Conservation (phyloP, 768 basidiomycete species). For the Rhizopogon vinicolor region DNA sequence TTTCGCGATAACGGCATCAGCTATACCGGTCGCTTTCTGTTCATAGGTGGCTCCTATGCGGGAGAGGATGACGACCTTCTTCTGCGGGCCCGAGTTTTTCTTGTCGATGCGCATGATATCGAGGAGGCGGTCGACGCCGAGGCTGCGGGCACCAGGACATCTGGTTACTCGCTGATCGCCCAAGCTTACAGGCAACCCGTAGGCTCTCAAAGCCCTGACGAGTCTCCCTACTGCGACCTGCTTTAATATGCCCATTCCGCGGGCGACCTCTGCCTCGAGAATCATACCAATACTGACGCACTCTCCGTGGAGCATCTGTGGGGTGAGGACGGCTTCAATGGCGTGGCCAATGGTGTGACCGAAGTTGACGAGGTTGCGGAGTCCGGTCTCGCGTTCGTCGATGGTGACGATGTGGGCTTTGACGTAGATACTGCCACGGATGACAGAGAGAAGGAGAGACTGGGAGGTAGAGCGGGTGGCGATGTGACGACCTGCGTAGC, state of each 20-base stretch:
- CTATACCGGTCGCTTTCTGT: constrained; percentile 82
- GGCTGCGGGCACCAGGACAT: constrained; percentile 62
- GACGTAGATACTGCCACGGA: constrained; percentile 89
- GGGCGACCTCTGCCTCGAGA: constrained; percentile 90
- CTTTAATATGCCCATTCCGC: constrained; percentile 80
- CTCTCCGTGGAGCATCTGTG: constrained; percentile 92
- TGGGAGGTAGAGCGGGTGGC: constrained; percentile 71
- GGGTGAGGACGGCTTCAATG: constrained; percentile 94
- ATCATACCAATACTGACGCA: constrained; percentile 96
- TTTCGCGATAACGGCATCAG: constrained; percentile 76
- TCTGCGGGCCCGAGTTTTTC: constrained; percentile 90
- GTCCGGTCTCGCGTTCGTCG: constrained; percentile 94
- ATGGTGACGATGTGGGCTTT: constrained; percentile 97
- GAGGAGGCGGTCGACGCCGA: constrained; percentile 77
- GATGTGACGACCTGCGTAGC: constrained; percentile 53
- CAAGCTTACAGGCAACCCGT: constrained; percentile 84
- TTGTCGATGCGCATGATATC: constrained; percentile 97
- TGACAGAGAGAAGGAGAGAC: constrained; percentile 83
- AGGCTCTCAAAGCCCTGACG: constrained; percentile 80
- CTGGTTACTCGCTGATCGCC: constrained; percentile 72
- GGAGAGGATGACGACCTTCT: constrained; percentile 91
- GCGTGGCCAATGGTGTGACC: constrained; percentile 99
- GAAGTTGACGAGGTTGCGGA: constrained; percentile 98
- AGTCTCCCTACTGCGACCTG: constrained; percentile 93
- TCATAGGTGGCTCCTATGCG: constrained; percentile 92